Evolutionary conservation across 2,329 filamentous ascomycete genomes (phyloP).

Genomic region (Teratosphaeria gauchensis): DNA sequence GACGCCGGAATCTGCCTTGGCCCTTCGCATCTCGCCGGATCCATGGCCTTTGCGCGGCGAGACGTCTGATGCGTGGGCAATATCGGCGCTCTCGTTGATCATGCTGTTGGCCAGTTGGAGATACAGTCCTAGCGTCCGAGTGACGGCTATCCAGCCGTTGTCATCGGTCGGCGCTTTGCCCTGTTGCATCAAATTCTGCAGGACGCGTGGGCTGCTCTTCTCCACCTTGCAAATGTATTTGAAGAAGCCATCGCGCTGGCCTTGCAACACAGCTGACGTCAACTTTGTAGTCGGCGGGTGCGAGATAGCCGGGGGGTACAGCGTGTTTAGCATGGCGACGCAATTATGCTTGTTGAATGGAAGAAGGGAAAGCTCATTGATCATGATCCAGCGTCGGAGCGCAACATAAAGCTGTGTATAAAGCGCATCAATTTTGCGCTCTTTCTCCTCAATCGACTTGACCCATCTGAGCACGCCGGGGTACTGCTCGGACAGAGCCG

Average conservation of each 20-base stretch:
- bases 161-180: slow-evolving; percentile 42
- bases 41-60: slow-evolving; percentile 12
- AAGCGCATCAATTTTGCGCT: slow-evolving; percentile 42
- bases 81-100: slow-evolving; percentile 48
- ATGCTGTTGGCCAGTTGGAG: slow-evolving; percentile 49
- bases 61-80: slow-evolving; percentile 31
- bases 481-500: slow-evolving; percentile 40
- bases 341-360: slow-evolving; percentile 58
- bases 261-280: slow-evolving; percentile 41
- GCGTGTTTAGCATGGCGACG: slow-evolving; percentile 58
- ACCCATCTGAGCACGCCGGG: slow-evolving; percentile 50
- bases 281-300: slow-evolving; percentile 43
- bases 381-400: slow-evolving; percentile 54
- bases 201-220: slow-evolving; percentile 43
- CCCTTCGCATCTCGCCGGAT: slow-evolving; percentile 12
- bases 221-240: slow-evolving; percentile 52
- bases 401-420: slow-evolving; percentile 55
- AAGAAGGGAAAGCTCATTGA: slow-evolving; percentile 54
- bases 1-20: slow-evolving; percentile 54
- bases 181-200: slow-evolving; percentile 45
- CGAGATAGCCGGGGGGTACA: slow-evolving; percentile 49
- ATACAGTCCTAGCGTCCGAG: slow-evolving; percentile 47
- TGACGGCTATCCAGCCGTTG: slow-evolving; percentile 46
- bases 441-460: slow-evolving; percentile 33
- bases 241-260: slow-evolving; percentile 54